Evolutionary conservation across 1,284 basidiomycete species (phyloP), one percentile per base, ranked within the genome.

Genomic region (Ustilago loliicola): DNA sequence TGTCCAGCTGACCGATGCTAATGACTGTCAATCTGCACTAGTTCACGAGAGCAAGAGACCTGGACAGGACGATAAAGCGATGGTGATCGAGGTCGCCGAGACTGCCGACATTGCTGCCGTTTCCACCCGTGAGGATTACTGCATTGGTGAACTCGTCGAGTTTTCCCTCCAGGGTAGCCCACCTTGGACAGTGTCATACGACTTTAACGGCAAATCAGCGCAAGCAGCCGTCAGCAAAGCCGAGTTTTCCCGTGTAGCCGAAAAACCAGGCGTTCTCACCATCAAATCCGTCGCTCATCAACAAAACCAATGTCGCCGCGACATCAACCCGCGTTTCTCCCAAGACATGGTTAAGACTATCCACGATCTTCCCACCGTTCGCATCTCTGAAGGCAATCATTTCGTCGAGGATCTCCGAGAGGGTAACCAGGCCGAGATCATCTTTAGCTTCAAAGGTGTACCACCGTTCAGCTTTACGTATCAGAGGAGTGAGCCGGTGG

Each of bases 101-200:
- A 95, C 94, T 1, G 96, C 96, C 9, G 91, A 94, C 10, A 96
- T 99, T 69, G 90, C 95, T 38, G 91, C 95, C 0, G 91, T 94
- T 74, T 92, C 93, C 76, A 88, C 92, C 51, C 90, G 91, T 57
- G 89, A 89, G 74, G 92, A 98, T 86, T 92, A 93, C 79, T 99
- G 96, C 86, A 93, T 95, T 10, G 96, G 96, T 29, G 96, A 98
- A 80, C 89, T 91, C 55, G 90, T 94, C 11, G 94, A 95, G 77
- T 98, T 96, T 89, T 91, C 96, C 83, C 89, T 99, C 21, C 95
- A 98, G 87, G 96, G 96, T 59, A 93, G 91, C 53, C 92, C 96
- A n/a, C 96, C 96, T 2, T 99, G 96, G 95, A 92, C 91, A 6
- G 91, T 99, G 65, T 91, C 92, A 91, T 95, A 97, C 87, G 91